Conservation (phyloP, 139 green algal species). For the Tetradesmus obliquus region DNA sequence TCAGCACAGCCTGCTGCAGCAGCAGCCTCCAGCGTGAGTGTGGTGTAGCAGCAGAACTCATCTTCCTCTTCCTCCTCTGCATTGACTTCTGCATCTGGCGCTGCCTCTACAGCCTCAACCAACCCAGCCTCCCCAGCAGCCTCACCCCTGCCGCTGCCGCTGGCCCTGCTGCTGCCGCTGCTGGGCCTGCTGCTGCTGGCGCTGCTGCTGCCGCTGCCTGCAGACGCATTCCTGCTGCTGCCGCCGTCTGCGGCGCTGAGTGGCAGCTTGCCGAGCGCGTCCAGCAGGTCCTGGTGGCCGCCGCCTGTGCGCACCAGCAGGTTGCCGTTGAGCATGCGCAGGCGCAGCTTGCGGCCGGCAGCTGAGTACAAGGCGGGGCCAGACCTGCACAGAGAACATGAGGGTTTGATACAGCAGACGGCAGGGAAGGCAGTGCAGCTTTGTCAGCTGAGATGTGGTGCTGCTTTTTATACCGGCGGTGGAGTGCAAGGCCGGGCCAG, state of each 20-base stretch:
- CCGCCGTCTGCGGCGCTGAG: not conserved
- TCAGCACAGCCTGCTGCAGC: not conserved
- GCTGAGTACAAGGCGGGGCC: not conserved
- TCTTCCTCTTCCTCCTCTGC: not conserved
- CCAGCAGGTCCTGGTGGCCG: not conserved
- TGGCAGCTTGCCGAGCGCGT: constrained; percentile 15
- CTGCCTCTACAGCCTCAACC: not conserved
- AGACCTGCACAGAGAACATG: not conserved
- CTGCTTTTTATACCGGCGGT: no score
- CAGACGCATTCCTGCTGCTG: not conserved
- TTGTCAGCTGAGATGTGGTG: no score
- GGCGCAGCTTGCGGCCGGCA: constrained; percentile 25
- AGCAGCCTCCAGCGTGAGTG: not conserved
- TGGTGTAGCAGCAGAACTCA: not conserved
- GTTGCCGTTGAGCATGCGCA: constrained; percentile 24
- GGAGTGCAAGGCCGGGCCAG: not conserved
- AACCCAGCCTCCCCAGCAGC: not conserved
- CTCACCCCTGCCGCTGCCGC: not conserved
- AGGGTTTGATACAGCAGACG: not conserved
- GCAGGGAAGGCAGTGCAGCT: not conserved
- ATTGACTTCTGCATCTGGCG: not conserved
- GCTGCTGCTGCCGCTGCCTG: not conserved
- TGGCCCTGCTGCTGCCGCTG: not conserved
- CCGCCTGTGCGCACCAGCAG: constrained; percentile 22
- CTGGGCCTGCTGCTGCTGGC: not conserved